Base-by-base conservation (phyloP, 169 alveolate genomes). In the Plasmodium berghei region DNA sequence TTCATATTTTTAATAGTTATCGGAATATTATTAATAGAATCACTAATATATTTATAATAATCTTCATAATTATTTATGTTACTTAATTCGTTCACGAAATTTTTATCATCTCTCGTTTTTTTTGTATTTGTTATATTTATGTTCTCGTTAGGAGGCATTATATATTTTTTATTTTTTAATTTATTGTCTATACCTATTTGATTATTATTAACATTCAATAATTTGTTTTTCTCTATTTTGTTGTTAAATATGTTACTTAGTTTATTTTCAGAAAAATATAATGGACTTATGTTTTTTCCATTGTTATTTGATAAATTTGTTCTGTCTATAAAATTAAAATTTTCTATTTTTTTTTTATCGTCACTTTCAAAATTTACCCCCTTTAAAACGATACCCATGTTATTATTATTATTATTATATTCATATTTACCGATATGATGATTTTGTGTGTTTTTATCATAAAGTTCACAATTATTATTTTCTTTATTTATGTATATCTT, bases 31-130 rank as follows among this genome's bases (percentile, higher is more conserved):
- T 80, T 67, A 14, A 80, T 42, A 8, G 61, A 66, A 42, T 80
- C 90, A 4, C 63, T 34, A 46, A 80, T 42, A 46, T 80, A 80
- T 46, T 80, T 80, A 46, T 48, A 80, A 70, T 80, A 80, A 26
- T 67, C 90, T 80, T 64, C 62, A 80, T 66, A 80, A 54, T 67
- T 80, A n/a, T 80, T 67, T 20, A 80, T 80, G 18, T 48, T 66
- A 26, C 48, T 58, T 14, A 66, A 56, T 26, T 64, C 63, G n/a
- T 66, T 26, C 16, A 40, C 9, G 42, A 22, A 18, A 40, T 66
- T 22, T 52, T 67, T 80, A 9, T 80, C 72, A 22, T 40, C 67
- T 52, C 22, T 54, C 16, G 16, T 34, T 10, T 20, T 40, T 10
- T 12, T 3, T 9, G 64, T n/a, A 54, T 20, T 9, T 1, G 16